Evolutionary conservation across 306 rosid species (phyloP).

Genomic region (Vigna unguiculata): DNA sequence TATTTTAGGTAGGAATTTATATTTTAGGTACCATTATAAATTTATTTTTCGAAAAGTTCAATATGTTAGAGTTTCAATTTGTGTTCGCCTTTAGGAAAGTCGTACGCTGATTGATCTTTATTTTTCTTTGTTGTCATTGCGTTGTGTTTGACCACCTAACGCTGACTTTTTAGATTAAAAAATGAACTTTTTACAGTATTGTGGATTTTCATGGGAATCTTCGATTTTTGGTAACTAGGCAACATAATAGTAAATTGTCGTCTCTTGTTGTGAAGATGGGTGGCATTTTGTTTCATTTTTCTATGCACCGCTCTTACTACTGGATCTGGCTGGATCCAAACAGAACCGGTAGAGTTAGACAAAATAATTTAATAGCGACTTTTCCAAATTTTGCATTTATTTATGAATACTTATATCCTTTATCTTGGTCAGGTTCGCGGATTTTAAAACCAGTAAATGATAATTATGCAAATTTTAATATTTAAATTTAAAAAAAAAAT

Average conservation of each 20-base stretch:
- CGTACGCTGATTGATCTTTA: slow-evolving; percentile 44
- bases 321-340: slow-evolving; percentile 60
- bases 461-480: neutral
- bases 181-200: slow-evolving; percentile 29
- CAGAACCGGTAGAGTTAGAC: slow-evolving; percentile 50
- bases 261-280: slow-evolving; percentile 51
- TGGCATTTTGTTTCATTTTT: slow-evolving; percentile 59
- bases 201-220: slow-evolving; percentile 53
- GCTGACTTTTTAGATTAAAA: slow-evolving; percentile 51
- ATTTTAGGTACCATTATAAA: neutral
- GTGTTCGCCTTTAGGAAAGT: slow-evolving; percentile 53
- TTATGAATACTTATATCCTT: slow-evolving; percentile 41
- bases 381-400: slow-evolving; percentile 44
- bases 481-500: neutral
- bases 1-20: too few species aligned
- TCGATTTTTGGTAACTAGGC: slow-evolving; percentile 37
- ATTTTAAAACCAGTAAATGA: slow-evolving; percentile 18
- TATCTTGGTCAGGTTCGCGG: slow-evolving; percentile 42
- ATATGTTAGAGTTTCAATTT: slow-evolving; percentile 53
- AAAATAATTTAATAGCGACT: slow-evolving; percentile 44
- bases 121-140: slow-evolving; percentile 48
- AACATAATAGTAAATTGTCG: slow-evolving; percentile 53
- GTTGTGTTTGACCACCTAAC: slow-evolving; percentile 57
- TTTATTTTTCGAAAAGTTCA: slow-evolving; percentile 53
- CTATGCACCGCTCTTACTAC: slow-evolving; percentile 54